These are phyloP conservation scores for Mercurialis annua DNA, from an alignment of 345 rosid genomes.

Conservation along the genomic window DNA sequence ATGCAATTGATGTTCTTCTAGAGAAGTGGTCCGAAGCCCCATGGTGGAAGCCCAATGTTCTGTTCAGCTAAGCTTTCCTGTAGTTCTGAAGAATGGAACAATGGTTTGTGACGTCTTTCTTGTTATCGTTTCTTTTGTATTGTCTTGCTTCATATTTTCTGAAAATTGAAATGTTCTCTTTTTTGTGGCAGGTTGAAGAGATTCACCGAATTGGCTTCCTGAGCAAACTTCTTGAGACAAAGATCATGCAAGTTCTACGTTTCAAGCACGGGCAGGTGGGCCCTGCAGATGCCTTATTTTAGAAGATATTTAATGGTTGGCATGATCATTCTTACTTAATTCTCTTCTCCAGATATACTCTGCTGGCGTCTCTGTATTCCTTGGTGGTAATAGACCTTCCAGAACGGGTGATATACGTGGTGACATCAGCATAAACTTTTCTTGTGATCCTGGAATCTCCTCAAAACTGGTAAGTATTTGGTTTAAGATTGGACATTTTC, in stretches of 20 bases:
- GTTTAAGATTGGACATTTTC: slow-evolving; percentile 1
- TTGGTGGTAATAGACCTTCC: slow-evolving; percentile 84
- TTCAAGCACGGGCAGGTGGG: slow-evolving; percentile 88
- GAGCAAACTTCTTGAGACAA: slow-evolving; percentile 82
- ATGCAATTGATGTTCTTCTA: slow-evolving; percentile 33
- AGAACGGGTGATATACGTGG: slow-evolving; percentile 84
- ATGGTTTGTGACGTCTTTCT: slow-evolving; percentile 52
- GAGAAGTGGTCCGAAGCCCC: slow-evolving; percentile 80
- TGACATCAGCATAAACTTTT: slow-evolving; percentile 75
- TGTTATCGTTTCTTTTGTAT: neutral
- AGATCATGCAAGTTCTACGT: slow-evolving; percentile 79
- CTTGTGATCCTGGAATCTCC: slow-evolving; percentile 89
- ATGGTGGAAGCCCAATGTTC: slow-evolving; percentile 95
- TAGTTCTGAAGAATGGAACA: slow-evolving; percentile 71
- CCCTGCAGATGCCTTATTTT: slow-evolving; percentile 6
- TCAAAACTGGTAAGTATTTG: slow-evolving; percentile 53
- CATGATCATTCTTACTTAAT: slow-evolving; percentile 17
- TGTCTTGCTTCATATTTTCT: neutral
- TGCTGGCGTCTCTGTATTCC: slow-evolving; percentile 76
- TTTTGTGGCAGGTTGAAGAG: slow-evolving; percentile 66
- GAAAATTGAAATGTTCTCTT: slow-evolving; percentile 6
- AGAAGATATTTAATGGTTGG: slow-evolving; percentile 11
- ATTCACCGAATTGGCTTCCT: slow-evolving; percentile 64
- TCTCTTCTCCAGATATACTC: slow-evolving; percentile 62
- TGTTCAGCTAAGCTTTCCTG: slow-evolving; percentile 89